Evolutionary conservation across 2,329 filamentous ascomycete species (phyloP).

Genomic region (Colletotrichum euphorbiae): DNA sequence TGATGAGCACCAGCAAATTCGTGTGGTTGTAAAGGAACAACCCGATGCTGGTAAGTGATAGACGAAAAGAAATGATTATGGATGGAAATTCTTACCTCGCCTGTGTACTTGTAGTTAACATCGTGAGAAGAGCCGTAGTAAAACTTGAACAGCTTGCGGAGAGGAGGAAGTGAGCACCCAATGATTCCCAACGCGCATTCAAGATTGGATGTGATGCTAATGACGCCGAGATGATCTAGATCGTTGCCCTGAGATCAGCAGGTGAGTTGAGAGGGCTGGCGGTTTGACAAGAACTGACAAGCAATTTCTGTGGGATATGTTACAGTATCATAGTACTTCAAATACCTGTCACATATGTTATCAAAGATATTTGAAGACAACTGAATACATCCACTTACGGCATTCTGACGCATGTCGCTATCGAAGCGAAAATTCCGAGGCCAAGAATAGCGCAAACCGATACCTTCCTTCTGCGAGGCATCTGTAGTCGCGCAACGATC

Average conservation of each 20-base stretch:
- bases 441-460: slow-evolving; percentile 21
- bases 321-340: slow-evolving; percentile 23
- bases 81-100: background rate
- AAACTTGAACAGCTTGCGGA: slow-evolving; percentile 20
- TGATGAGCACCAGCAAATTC: no score
- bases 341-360: no score
- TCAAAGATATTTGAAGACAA: no score
- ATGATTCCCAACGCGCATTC: slow-evolving; percentile 24
- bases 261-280: rapidly evolving
- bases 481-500: slow-evolving; percentile 44
- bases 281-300: background rate
- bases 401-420: slow-evolving; percentile 18
- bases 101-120: slow-evolving; percentile 2
- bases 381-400: background rate
- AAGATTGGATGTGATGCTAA: slow-evolving; percentile 16
- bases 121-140: slow-evolving; percentile 22
- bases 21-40: no score
- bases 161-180: slow-evolving; percentile 13
- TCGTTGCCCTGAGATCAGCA: background rate
- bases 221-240: slow-evolving; percentile 19
- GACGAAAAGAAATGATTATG: background rate
- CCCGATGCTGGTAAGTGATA: background rate
- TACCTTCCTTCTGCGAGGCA: slow-evolving; percentile 43
- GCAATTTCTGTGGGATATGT: slow-evolving; percentile 10
- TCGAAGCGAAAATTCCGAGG: slow-evolving; percentile 13